These are phyloP conservation scores for Drechslerella stenobrocha DNA, from an alignment of 2,329 filamentous ascomycete genomes.

Conservation along the genomic window DNA sequence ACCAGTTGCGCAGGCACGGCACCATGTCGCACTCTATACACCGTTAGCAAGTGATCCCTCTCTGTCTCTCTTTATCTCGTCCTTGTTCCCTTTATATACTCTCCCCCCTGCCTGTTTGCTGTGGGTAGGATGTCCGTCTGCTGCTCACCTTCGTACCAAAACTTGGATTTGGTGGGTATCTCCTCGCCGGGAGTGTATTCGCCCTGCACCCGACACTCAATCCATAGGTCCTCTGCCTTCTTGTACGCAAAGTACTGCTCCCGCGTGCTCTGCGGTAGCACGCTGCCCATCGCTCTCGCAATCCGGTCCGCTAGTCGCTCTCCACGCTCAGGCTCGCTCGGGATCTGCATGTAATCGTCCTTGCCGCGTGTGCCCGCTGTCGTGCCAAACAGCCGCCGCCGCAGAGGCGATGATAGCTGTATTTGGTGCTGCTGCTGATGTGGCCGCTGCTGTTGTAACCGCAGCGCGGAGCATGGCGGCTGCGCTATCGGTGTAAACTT, in stretches of 20 bases:
- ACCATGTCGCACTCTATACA: slow-evolving; percentile 73
- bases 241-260: slow-evolving; percentile 39
- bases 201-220: slow-evolving; percentile 37
- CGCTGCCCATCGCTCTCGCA: slow-evolving; percentile 13
- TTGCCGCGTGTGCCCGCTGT: background rate
- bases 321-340: background rate
- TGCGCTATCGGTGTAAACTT: slow-evolving; percentile 20
- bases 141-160: slow-evolving; percentile 78
- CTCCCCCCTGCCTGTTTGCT: too few relatives aligned
- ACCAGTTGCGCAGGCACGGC: slow-evolving; percentile 93
- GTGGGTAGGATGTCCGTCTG: slow-evolving; percentile 19
- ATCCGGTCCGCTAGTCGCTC: slow-evolving; percentile 9
- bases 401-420: background rate
- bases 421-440: slow-evolving; percentile 7
- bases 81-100: too few relatives aligned
- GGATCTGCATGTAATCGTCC: background rate
- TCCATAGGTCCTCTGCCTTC: slow-evolving; percentile 34
- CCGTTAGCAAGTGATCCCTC: too few relatives aligned
- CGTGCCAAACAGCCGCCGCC: background rate
- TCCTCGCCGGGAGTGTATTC: slow-evolving; percentile 68
- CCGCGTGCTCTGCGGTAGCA: slow-evolving; percentile 34
- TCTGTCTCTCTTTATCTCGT: too few relatives aligned
- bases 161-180: slow-evolving; percentile 71
- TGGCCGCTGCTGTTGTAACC: slow-evolving; percentile 2
- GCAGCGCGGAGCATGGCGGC: background rate